A percentile compares a stretch with the other conserved stretches of the same genome.
phyloP scores from a whole-genome alignment of 805 yeast genomes.

The Blastobotrys attinorum region DNA sequence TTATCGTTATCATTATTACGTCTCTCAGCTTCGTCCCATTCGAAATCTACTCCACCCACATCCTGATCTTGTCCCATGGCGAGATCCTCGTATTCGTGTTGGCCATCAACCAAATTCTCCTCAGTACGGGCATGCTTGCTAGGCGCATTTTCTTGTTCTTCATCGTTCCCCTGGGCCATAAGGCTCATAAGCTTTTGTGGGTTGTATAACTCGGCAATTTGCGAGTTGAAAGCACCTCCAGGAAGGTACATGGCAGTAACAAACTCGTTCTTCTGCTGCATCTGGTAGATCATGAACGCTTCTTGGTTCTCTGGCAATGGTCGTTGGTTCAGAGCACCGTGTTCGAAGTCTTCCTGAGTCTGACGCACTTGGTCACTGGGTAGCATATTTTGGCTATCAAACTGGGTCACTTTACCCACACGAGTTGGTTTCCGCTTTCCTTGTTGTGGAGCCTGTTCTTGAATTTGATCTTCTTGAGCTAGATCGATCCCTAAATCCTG shows the following conservation, averaged over 20 bases:
- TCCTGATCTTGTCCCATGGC: background rate
- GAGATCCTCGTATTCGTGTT: slow-evolving; percentile 1
- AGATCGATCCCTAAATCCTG: slow-evolving; percentile 2
- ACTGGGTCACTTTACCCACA: background rate
- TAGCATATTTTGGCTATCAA: background rate
- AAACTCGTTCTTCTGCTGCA: background rate
- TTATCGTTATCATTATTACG: slow-evolving; percentile 15
- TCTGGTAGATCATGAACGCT: background rate
- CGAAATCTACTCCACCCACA: background rate
- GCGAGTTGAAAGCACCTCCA: background rate
- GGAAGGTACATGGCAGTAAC: background rate
- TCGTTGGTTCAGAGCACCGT: background rate
- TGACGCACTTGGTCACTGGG: background rate
- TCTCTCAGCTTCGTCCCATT: background rate
- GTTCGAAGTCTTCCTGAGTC: background rate
- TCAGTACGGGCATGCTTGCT: slow-evolving; percentile 1
- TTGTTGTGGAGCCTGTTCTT: slow-evolving; percentile 5
- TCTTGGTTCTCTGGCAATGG: background rate
- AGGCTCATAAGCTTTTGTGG: background rate
- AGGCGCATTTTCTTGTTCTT: background rate
- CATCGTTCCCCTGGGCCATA: background rate
- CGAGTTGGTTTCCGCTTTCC: slow-evolving; percentile 6
- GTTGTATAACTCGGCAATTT: background rate
- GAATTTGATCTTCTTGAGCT: slow-evolving; percentile 8
- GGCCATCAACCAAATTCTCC: slow-evolving; percentile 1